phyloP scores from a whole-genome alignment of 257 asterid genomes.

The Galeopsis tetrahit region DNA sequence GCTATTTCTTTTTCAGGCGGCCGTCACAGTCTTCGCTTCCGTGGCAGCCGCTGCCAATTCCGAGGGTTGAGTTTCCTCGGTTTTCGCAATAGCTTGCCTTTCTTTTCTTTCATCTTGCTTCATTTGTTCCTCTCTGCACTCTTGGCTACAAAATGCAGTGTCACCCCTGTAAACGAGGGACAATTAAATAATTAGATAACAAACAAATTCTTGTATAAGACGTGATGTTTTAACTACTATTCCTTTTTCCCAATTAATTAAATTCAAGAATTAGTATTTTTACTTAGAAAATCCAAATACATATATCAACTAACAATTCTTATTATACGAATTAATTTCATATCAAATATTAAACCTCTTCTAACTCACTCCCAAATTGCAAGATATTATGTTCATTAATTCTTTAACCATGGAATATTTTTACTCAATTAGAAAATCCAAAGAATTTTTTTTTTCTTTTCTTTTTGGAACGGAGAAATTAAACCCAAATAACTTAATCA shows the following conservation, averaged over 20 bases:
- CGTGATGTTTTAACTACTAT: too few species aligned
- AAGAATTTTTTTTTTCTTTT: too few species aligned
- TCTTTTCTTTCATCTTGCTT: slow-evolving; percentile 43
- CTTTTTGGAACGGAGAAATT: too few species aligned
- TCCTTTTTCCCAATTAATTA: too few species aligned
- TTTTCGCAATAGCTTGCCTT: slow-evolving; percentile 26
- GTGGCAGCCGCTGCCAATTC: slow-evolving; percentile 24
- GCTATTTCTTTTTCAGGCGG: slow-evolving; percentile 27
- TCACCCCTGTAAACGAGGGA: slow-evolving; percentile 43
- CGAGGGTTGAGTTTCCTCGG: slow-evolving; percentile 33
- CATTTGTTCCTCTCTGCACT: slow-evolving; percentile 50
- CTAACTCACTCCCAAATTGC: background rate
- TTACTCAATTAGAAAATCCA: too few species aligned
- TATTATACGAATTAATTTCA: too few species aligned
- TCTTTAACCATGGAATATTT: too few species aligned
- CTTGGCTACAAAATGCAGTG: slow-evolving; percentile 48
- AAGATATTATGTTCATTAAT: background rate
- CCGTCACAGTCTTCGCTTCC: slow-evolving; percentile 29
- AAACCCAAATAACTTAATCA: too few species aligned
- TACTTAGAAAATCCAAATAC: background rate
- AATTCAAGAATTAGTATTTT: background rate
- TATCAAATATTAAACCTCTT: too few species aligned
- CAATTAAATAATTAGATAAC: background rate
- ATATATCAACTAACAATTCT: too few species aligned
- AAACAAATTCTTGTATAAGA: too few species aligned